Evolutionary conservation across 148 eudicot species (phyloP), one percentile per base, ranked within the genome.

Genomic region (Rhododendron griersonianum): DNA sequence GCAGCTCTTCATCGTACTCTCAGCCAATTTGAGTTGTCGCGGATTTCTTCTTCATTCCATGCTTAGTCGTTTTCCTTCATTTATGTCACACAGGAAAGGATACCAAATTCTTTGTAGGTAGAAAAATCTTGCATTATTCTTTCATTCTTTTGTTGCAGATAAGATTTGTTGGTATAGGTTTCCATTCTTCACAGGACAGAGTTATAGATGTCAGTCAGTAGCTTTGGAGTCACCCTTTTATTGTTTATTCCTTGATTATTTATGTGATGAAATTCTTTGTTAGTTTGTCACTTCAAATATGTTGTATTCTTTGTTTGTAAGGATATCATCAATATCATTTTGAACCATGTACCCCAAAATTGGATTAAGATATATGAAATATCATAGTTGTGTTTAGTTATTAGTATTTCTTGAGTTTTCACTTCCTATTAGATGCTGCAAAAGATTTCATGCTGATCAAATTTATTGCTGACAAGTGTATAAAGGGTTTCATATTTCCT

Each of bases 101-200:
- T 65, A 80, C 57, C 57, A 25, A 83, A 93, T 92, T 93, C 94
- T 92, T 93, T 93, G 95, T 93, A 95, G 96, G 86, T 88, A 89
- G 91, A 89, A 71, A 81, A 84, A 55, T 87, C 28, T 80, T 83
- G 74, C 23, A 85, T 83, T 83, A 92, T 93, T 92, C 94, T 89
- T 93, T 92, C 87, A 94, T 93, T 94, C 92, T 93, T 94, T 87
- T 91, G 71, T 83, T 92, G 93, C 93, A 93, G 94, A 93, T 93
- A 93, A 81, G 90, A 89, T 47, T 45, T 16, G 63, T 41, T 59
- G 65, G 53, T 83, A 87, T 55, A 81, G 80, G 86, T 53, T 47
- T 78, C 41, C 30, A 57, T 48, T 83, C 47, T 83, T 67, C 35
- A 61, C 15, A 19, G 78, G 80, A 35, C 21, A 81, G 53, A 37